phyloP scores from a whole-genome alignment of 306 rosid species.

The Alnus glutinosa region DNA sequence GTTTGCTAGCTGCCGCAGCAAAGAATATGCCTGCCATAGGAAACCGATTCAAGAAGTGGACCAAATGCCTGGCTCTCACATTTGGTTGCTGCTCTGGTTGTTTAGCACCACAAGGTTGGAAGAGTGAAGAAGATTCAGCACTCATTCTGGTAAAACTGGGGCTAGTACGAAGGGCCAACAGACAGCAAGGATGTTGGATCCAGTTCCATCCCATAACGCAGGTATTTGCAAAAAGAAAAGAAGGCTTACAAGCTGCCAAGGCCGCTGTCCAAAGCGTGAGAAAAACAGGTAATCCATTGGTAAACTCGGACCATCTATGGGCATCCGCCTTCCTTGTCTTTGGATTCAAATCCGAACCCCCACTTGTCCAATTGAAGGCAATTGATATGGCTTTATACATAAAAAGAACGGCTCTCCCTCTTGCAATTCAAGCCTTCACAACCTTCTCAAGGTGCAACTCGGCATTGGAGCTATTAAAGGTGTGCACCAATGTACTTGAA shows the following conservation, averaged over 20 bases:
- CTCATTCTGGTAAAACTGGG: slow-evolving; percentile 66
- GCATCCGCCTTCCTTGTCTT: slow-evolving; percentile 86
- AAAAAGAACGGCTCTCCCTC: slow-evolving; percentile 72
- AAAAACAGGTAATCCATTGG: slow-evolving; percentile 47
- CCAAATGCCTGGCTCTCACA: slow-evolving; percentile 38
- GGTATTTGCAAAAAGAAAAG: slow-evolving; percentile 56
- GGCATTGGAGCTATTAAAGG: slow-evolving; percentile 73
- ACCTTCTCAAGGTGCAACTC: slow-evolving; percentile 81
- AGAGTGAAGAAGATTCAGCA: slow-evolving; percentile 76
- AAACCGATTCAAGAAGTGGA: slow-evolving; percentile 58
- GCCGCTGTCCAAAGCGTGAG: slow-evolving; percentile 68
- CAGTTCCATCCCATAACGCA: slow-evolving; percentile 78
- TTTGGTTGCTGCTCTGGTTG: slow-evolving; percentile 46
- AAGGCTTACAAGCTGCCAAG: slow-evolving; percentile 66
- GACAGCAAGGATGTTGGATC: slow-evolving; percentile 60
- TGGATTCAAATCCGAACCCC: slow-evolving; percentile 87
- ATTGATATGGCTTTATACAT: slow-evolving; percentile 69
- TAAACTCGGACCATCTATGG: slow-evolving; percentile 73
- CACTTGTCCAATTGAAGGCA: slow-evolving; percentile 61
- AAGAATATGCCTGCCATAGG: slow-evolving; percentile 44
- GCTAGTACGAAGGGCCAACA: slow-evolving; percentile 55
- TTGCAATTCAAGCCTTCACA: slow-evolving; percentile 80
- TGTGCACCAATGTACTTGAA: slow-evolving; percentile 81
- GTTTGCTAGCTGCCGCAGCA: slow-evolving; percentile 56
- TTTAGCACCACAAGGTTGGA: slow-evolving; percentile 62